Percentiles rank a stretch among this genome's conserved stretches.
These are phyloP conservation scores for Dioscorea alata DNA, from an alignment of 106 monocot species.

Conservation along the genomic window DNA sequence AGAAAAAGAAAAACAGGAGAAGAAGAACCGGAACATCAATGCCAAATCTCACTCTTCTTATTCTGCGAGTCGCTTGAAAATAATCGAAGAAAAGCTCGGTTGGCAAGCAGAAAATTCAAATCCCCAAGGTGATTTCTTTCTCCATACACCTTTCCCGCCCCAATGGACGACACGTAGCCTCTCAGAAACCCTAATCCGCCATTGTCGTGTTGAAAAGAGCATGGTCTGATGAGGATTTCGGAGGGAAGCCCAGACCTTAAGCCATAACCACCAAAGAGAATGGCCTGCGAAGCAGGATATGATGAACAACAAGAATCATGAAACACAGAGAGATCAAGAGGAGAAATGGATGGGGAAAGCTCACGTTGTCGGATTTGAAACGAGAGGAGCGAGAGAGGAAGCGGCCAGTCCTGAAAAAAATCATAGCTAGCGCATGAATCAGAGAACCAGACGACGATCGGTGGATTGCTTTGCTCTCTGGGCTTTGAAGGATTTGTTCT, in stretches of 20 bases:
- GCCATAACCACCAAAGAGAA: slow-evolving; percentile 7
- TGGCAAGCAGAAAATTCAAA: slow-evolving; percentile 21
- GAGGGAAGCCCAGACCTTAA: slow-evolving; percentile 1
- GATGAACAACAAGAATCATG: neutral
- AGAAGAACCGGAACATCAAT: neutral
- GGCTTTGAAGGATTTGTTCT: neutral
- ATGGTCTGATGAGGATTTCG: neutral
- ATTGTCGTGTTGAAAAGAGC: neutral
- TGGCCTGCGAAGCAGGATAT: neutral
- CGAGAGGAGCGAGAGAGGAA: slow-evolving; percentile 18
- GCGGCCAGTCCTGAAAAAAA: slow-evolving; percentile 27
- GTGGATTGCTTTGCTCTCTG: no score
- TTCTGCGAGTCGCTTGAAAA: slow-evolving; percentile 27
- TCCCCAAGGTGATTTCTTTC: slow-evolving; percentile 1
- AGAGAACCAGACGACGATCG: neutral
- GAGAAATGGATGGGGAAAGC: neutral
- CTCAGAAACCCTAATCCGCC: slow-evolving; percentile 24
- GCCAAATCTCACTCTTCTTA: slow-evolving; percentile 13
- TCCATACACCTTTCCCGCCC: slow-evolving; percentile 1
- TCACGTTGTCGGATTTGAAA: slow-evolving; percentile 14
- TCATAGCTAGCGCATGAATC: slow-evolving; percentile 14
- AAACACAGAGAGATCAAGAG: neutral
- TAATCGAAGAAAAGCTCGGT: slow-evolving; percentile 23
- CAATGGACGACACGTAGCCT: slow-evolving; percentile 20
- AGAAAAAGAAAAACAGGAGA: neutral